Evolutionary conservation across 768 basidiomycete genomes (phyloP), one percentile per base, ranked within the genome.

Genomic region (Boletus vermiculosoides): DNA sequence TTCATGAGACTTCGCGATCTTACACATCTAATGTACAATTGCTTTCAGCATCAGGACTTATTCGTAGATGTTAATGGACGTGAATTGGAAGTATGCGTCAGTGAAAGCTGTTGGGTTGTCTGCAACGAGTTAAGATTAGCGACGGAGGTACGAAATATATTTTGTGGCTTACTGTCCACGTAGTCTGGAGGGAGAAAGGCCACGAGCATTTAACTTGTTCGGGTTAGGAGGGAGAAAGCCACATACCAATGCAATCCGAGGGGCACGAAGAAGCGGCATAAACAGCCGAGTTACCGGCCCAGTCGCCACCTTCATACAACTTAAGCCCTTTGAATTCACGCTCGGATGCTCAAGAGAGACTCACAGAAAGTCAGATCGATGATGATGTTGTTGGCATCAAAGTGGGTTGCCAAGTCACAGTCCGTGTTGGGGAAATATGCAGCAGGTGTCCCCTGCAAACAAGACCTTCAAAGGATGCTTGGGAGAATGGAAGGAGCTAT

Each of bases 21-120:
- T 56, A 56, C 28, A 45, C 4, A 10, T 23, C 2, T 33, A 39
- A 28, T 23, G 20, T 23, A 56, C 25, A 56, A n/a, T 18, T 22
- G 33, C 56, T 22, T 23, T 37, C 3, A 2, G 34, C 40, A 8
- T 36, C 39, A 3, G 9, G 28, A 2, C 31, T 31, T 12, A 31
- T 22, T 64, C 52, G 57, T 79, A 80, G 23, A 80, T 65, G 31
- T 71, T 63, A 16, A 80, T 61, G 16, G 71, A 71, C 11, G 65
- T 67, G 54, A 80, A 72, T 30, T 76, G 64, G 62, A 78, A 80
- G 62, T 76, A 80, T 0, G 79, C 77, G 3, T 75, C 64, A 6
- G 59, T 57, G 63, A 80, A 80, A 2, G 77, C 78, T 4, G 59
- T 44, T 3, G 79, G 79, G 46, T 74, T 75, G 54, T 71, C 69